Evolutionary conservation across 2,329 filamentous ascomycete genomes (phyloP).

Genomic region (Talaromyces sp.): DNA sequence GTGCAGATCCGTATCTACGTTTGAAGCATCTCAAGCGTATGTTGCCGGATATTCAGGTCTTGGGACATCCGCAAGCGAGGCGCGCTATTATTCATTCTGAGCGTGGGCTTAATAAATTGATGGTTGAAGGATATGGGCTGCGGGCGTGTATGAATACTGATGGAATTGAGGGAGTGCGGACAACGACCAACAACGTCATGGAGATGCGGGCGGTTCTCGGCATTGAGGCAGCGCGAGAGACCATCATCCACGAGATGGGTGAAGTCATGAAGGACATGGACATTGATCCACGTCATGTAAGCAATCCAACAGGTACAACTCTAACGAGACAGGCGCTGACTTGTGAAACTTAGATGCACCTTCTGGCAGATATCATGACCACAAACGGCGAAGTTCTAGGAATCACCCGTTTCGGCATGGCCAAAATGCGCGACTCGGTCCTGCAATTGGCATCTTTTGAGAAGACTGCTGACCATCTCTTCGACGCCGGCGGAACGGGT

Average conservation of each 20-base stretch:
- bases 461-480: constrained; percentile 96
- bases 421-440: constrained; percentile 94
- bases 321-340: neutral
- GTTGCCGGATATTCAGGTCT: constrained; percentile 79
- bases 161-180: constrained; percentile 75
- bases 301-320: neutral
- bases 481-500: constrained; percentile 87
- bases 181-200: constrained; percentile 81
- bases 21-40: constrained; percentile 81
- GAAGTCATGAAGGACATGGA: constrained; percentile 90
- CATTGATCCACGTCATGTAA: constrained; percentile 93
- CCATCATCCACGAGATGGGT: constrained; percentile 84
- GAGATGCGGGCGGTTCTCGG: constrained; percentile 83
- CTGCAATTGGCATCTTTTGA: constrained; percentile 94
- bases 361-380: constrained; percentile 97
- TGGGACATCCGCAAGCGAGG: constrained; percentile 79
- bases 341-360: constrained; percentile 51
- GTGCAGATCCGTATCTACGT: constrained; percentile 50
- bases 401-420: constrained; percentile 92
- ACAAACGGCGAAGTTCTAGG: constrained; percentile 96
- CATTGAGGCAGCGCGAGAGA: constrained; percentile 87
- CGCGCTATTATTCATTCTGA: constrained; percentile 86
- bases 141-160: constrained; percentile 88
- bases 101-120: constrained; percentile 67
- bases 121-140: constrained; percentile 92